These are phyloP conservation scores for Citrus glauca DNA, from an alignment of 345 rosid species.

Conservation along the genomic window DNA sequence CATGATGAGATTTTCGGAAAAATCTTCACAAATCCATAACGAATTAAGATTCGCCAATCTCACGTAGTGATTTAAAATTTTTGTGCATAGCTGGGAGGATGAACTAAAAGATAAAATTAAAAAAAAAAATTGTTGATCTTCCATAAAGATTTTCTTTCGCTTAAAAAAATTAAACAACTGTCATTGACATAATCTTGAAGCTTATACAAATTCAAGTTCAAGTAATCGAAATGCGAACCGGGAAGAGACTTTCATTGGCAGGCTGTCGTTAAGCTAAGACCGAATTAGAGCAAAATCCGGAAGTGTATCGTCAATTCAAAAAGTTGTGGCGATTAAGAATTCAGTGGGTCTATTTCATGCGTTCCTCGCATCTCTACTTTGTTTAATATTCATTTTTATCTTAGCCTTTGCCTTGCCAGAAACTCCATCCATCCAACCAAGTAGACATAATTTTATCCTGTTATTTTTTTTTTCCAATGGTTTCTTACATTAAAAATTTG, in stretches of 20 bases:
- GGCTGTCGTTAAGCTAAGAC: background rate
- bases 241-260: background rate
- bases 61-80: background rate
- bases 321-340: background rate
- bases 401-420: background rate
- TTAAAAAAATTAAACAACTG: background rate
- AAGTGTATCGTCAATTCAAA: background rate
- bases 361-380: background rate
- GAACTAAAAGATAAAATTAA: background rate
- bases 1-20: background rate
- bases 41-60: background rate
- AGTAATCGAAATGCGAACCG: background rate
- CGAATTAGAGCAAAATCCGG: background rate
- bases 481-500: no score
- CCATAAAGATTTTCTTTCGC: background rate
- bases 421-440: slow-evolving; percentile 12
- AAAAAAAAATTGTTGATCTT: background rate
- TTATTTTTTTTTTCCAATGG: no score
- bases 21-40: background rate
- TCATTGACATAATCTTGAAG: background rate
- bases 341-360: slow-evolving; percentile 3
- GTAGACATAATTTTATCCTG: no score
- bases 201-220: background rate
- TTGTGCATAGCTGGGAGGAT: background rate
- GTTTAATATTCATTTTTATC: background rate